Base-by-base conservation (phyloP, 768 basidiomycete genomes). In the Podaxis sp. region DNA sequence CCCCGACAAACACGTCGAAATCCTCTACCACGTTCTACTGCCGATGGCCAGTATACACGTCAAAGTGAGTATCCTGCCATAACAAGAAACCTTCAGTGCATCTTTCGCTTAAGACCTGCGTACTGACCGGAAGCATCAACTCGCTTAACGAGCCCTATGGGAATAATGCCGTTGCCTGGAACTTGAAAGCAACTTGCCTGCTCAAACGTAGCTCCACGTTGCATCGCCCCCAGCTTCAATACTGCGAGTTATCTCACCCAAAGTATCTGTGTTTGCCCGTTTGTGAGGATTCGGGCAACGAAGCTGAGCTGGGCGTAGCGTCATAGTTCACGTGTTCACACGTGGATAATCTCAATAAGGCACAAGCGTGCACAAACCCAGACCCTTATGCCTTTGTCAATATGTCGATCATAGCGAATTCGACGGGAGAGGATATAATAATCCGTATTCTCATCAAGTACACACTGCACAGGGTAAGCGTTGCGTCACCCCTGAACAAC, bases 381-480 rank as follows among this genome's bases (percentile, higher is more conserved):
- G 10, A 17, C 53, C 37, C 30, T 38, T 20, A 26, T 12, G 36
- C 6, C 22, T 38, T 22, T 55, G 28, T 30, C 30, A 49, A 48
- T 33, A 33, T 33, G 57, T 49, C 46, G 53, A 62, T 62, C 52
- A 54, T 37, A 49, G 60, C 60, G 60, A 62, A 46, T 36, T 53
- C 53, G 38, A 56, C 60, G 60, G 58, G 44, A 46, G 2, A 11
- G 22, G 17, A 8, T 51, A 60, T 60, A 52, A 51, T 37, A 40
- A 38, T 38, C 52, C 40, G 55, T 22, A 62, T 62, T 55, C 52
- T 55, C 60, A 62, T 28, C 61, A 62, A 50, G 20, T 20, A 8
- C 44, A 20, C n/a, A 17, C 55, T 62, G 61, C 61, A 62, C 61
- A 62, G 61, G 61, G 55, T 56, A 62, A 62, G 61, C 54, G 37